Evolutionary conservation across 768 basidiomycete species (phyloP).

Genomic region (Chalciporus chontae): DNA sequence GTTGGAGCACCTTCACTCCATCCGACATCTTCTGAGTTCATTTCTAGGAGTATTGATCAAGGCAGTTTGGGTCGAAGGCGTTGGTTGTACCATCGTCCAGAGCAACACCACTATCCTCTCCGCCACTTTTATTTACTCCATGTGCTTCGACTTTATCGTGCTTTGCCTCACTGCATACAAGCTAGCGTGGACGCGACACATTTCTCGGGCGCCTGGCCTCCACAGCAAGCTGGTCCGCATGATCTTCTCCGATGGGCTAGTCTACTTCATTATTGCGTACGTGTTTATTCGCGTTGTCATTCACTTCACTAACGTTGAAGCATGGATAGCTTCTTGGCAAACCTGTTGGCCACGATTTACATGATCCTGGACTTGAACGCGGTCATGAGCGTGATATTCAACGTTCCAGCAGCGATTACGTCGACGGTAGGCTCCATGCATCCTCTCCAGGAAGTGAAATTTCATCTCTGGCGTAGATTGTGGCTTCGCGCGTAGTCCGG

Average conservation of each 20-base stretch:
- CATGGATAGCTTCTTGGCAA: conserved; percentile 36
- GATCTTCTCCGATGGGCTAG: conserved; percentile 69
- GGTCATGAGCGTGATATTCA: conserved; percentile 65
- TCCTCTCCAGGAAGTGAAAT: background rate
- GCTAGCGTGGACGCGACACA: conserved; percentile 34
- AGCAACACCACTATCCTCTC: conserved; percentile 64
- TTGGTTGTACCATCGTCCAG: conserved; percentile 51
- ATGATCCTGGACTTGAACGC: conserved; percentile 64
- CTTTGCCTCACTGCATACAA: conserved; percentile 59
- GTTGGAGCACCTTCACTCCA: background rate
- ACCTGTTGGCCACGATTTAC: conserved; percentile 48
- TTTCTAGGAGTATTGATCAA: conserved; percentile 54
- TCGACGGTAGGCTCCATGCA: conserved; percentile 39
- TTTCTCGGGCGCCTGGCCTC: conserved; percentile 19
- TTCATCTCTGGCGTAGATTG: conserved; percentile 38
- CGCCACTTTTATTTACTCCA: conserved; percentile 72
- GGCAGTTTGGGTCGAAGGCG: conserved; percentile 47
- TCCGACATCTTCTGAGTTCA: background rate
- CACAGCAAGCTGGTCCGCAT: conserved; percentile 52
- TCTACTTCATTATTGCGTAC: conserved; percentile 74
- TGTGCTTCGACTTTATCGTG: conserved; percentile 67
- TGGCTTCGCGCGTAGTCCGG: conserved; percentile 58
- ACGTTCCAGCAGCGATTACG: conserved; percentile 57
- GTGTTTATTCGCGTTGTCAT: conserved; percentile 17
- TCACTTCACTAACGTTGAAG: conserved; percentile 27